A percentile compares a stretch with the other conserved stretches of the same genome.
Conservation (phyloP, 2,329 filamentous ascomycete species). For the Colletotrichum sp. region DNA sequence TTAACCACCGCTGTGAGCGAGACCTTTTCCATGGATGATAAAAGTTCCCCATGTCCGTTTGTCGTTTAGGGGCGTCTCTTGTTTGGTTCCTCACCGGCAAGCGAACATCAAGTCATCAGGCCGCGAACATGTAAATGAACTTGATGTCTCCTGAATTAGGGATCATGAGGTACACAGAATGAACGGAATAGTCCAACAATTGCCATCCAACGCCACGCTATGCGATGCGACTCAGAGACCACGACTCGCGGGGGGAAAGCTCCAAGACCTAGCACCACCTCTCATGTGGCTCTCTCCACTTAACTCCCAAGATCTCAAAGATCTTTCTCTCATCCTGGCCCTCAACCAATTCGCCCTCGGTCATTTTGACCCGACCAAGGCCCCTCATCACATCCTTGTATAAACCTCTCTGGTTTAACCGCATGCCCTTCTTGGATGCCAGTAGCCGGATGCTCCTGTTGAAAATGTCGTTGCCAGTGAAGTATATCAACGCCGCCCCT, state of each 20-base stretch:
- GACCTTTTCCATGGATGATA: neutral
- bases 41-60: neutral
- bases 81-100: neutral
- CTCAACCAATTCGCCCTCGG: constrained; percentile 74
- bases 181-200: neutral
- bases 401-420: constrained; percentile 83
- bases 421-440: constrained; percentile 81
- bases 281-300: constrained; percentile 80
- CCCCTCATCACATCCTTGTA: constrained; percentile 73
- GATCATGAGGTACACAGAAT: neutral
- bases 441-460: constrained; percentile 85
- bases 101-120: neutral
- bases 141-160: neutral
- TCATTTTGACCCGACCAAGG: constrained; percentile 61
- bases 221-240: neutral
- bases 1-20: neutral
- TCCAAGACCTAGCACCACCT: constrained; percentile 65
- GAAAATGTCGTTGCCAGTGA: constrained; percentile 94
- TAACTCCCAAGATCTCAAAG: constrained; percentile 82
- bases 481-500: constrained; percentile 90
- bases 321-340: constrained; percentile 78
- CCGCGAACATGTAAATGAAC: neutral
- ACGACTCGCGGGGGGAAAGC: neutral
- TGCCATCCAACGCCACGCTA: constrained; percentile 4
- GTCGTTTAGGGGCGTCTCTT: neutral